Base-by-base conservation (phyloP, 1,284 basidiomycete genomes). In the Ustilago hordei region DNA sequence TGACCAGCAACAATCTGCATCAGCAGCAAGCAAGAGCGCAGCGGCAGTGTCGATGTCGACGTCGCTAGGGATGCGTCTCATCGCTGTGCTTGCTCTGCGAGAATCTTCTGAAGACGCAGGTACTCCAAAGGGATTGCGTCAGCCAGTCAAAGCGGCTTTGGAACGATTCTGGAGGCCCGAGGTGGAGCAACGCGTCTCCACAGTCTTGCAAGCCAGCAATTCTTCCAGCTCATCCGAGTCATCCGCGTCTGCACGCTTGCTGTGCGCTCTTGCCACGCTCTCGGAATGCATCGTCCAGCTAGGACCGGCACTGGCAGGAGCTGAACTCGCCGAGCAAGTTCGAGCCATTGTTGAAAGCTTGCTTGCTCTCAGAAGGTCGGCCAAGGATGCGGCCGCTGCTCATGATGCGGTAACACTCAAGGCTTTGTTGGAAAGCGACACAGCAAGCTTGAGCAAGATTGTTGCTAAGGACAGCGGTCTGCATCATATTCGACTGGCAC, bases 201-300 rank as follows among this genome's bases (percentile, higher is more conserved):
- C 34, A 1, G 5, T 60, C 15, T 36, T 67, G 54, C 47, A 28
- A 8, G 36, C 12, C 32, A 36, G 45, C 54, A 23, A 6, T 9
- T 35, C 8, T n/a, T 7, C 13, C 17, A 31, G 5, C 23, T 19
- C 50, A 28, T 38, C 39, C 15, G 41, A 45, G 0, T 8, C 57
- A 19, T 54, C 70, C 8, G 55, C 59, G 8, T 75, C 73, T 34
- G 17, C 47, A 3, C 36, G 47, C 23, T 45, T 65, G 55, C 52
- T 71, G n/a, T 43, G 52, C 15, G 60, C 64, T 7, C 45, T 75
- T 39, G 50, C 55, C 28, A 57, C 50, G n/a, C 38, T 75, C 11
- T 61, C 73, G 19, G 64, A 68, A 28, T 71, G 68, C 8, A 63
- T 75, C 13, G 59, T 71, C 13, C 60, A 68, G 43, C 55, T 75